Evolutionary conservation across 2,329 filamentous ascomycete species (phyloP), one percentile per base, ranked within the genome.

Genomic region (Dryadomyces quercus-mongolicae): DNA sequence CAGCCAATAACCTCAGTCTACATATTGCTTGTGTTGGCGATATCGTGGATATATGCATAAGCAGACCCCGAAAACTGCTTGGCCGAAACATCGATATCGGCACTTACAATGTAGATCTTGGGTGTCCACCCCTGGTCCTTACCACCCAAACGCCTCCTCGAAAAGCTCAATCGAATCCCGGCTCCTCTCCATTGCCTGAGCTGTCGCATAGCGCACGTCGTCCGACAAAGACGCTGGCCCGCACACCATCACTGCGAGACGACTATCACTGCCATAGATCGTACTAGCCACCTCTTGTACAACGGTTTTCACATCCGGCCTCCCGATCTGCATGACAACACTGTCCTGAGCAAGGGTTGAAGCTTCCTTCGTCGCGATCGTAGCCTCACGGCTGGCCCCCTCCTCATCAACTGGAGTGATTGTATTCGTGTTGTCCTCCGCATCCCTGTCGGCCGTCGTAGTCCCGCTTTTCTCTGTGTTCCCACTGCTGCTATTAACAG

Each of bases 111-210:
- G 36, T 40, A 40, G 10, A 13, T 40, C 15, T 9, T 40, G n/a
- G n/a, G n/a, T n/a, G n/a, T n/a, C n/a, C 13, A 38, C 34, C 7
- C 34, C 13, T 38, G 7, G 13, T 38, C 43, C 18, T 21, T 52
- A 54, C 55, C 52, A 56, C 1, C 44, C 53, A 53, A 56, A 56
- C 8, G 44, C 34, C 31, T 54, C 55, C 40, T 56, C 34, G n/a
- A 54, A 54, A 3, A 49, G 38, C 46, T 56, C 52, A 9, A 56
- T 51, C n/a, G 52, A 54, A 31, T 54, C 52, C 12, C 13, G n/a
- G 7, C n/a, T 13, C 3, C 1, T 16, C 34, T 54, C 49, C 49
- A 54, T 54, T n/a, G 18, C 21, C 18, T 18, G 3, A 1, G 22
- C 21, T 2, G 43, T 42, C 1, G 55, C 53, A 20, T 49, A 5